Evolutionary conservation across 2,329 filamentous ascomycete species (phyloP), one percentile per base, ranked within the genome.

Genomic region (Fusarium udum): DNA sequence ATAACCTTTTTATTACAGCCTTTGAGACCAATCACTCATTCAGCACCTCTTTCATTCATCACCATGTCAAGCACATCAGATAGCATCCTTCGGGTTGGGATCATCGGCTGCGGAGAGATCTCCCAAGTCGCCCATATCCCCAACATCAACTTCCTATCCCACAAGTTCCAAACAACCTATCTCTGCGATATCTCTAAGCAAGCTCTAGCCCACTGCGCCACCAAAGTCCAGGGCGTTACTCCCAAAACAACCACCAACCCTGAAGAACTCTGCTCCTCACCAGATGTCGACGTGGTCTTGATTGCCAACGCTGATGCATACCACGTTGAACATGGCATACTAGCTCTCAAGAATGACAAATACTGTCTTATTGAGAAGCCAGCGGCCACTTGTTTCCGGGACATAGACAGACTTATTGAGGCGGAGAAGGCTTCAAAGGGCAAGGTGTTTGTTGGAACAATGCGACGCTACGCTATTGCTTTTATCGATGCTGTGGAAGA

Each of bases 301-400:
- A 82, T 91, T 60, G 81, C 82, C 37, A 88, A 83, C 37, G 80
- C 84, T 7, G 85, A 91, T 69, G 88, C 87, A 28, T 89, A 84
- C 67, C 90, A 91, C 76, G 84, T 84, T n/a, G 67, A 80, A 8
- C 85, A 89, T 64, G 84, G 84, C 6, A 81, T 90, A 32, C 74
- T 85, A 0, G 88, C 89, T 0, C 81, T 92, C 3, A 69, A 86
- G 60, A 79, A 86, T 22, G 83, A 85, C 60, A 92, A 92, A 77
- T 82, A 87, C 69, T 86, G 87, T 16, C 83, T 92, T 66, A 80
- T 92, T 8, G 89, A 92, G 77, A 90, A 91, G 64, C 90, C 90
- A 0, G 74, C 89, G 4, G 84, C 88, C 0, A 75, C 91, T 9
- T 86, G 82, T 31, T 78, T 86, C 26, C 82, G 80, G 5, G 85